phyloP scores from a whole-genome alignment of 768 basidiomycete species.

The Suillus decipiens region DNA sequence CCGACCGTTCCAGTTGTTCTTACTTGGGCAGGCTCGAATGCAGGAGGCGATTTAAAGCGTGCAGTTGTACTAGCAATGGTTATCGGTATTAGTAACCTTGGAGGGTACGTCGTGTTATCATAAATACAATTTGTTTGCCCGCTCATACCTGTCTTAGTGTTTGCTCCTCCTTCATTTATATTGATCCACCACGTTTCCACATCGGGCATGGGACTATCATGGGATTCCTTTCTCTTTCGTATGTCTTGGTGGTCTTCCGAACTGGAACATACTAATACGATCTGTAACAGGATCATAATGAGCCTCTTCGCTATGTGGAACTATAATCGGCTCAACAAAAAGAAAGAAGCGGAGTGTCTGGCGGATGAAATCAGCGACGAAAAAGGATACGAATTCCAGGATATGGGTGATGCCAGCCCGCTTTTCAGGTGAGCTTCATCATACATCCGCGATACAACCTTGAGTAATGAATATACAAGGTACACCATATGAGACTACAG shows the following conservation, averaged over 20 bases:
- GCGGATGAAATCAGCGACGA: constrained; percentile 44
- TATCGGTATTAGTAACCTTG: constrained; percentile 55
- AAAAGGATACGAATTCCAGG: constrained; percentile 41
- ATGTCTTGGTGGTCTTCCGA: constrained; percentile 15
- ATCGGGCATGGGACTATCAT: constrained; percentile 39
- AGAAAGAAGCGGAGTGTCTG: constrained; percentile 47
- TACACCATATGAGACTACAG: not conserved
- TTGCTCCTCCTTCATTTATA: constrained; percentile 46
- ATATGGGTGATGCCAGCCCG: constrained; percentile 56
- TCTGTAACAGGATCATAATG: constrained; percentile 39
- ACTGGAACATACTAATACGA: constrained; percentile 27
- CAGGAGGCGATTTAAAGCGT: constrained; percentile 55
- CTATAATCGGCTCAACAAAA: constrained; percentile 50
- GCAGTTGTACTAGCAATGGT: constrained; percentile 55
- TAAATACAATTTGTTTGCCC: constrained; percentile 25
- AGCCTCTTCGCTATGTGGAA: constrained; percentile 49
- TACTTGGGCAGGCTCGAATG: constrained; percentile 57
- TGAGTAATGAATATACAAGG: not conserved
- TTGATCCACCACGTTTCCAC: constrained; percentile 38
- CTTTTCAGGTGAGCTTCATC: constrained; percentile 44
- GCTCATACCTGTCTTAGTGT: constrained; percentile 26
- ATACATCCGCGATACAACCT: not conserved
- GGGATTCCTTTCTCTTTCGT: constrained; percentile 36
- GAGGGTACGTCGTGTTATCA: constrained; percentile 41
- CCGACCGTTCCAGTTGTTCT: constrained; percentile 50